Percentiles rank a stretch among this genome's conserved stretches.
These are phyloP conservation scores for Cercospora sojina DNA, from an alignment of 2,329 filamentous ascomycete genomes.

Conservation along the genomic window DNA sequence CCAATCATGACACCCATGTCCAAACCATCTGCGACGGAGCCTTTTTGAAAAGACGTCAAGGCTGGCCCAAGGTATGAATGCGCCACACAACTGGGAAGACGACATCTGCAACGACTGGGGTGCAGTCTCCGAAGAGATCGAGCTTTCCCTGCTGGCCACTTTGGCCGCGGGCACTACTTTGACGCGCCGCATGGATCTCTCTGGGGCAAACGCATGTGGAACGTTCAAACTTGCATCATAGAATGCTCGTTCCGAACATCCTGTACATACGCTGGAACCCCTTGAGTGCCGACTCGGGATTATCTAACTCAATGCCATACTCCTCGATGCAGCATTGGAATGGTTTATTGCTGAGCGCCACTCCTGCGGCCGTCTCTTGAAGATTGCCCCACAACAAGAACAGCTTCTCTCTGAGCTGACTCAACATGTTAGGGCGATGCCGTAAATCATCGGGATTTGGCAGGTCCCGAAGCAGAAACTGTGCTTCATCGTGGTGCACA, in stretches of 20 bases:
- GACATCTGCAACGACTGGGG: neutral
- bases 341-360: constrained; percentile 38
- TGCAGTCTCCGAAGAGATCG: neutral
- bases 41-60: neutral
- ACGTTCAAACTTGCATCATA: constrained; percentile 10
- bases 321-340: constrained; percentile 50
- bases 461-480: constrained; percentile 56
- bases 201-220: neutral
- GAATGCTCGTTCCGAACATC: constrained; percentile 35
- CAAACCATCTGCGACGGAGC: neutral
- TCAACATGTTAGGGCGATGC: constrained; percentile 51
- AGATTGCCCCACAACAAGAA: constrained; percentile 84
- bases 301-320: constrained; percentile 39
- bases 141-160: neutral
- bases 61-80: too few relatives aligned
- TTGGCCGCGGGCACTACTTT: neutral
- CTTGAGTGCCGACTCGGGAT: constrained; percentile 18
- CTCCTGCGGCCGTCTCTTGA: constrained; percentile 54
- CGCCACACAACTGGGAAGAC: neutral
- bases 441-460: constrained; percentile 60
- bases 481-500: constrained; percentile 61
- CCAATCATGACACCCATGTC: constrained; percentile 1
- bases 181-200: neutral
- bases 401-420: constrained; percentile 64
- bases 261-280: constrained; percentile 38